A percentile compares a stretch with the other conserved stretches of the same genome.
Evolutionary conservation across 257 asterid genomes (phyloP).

Genomic region (Solanum chmielewskii): DNA sequence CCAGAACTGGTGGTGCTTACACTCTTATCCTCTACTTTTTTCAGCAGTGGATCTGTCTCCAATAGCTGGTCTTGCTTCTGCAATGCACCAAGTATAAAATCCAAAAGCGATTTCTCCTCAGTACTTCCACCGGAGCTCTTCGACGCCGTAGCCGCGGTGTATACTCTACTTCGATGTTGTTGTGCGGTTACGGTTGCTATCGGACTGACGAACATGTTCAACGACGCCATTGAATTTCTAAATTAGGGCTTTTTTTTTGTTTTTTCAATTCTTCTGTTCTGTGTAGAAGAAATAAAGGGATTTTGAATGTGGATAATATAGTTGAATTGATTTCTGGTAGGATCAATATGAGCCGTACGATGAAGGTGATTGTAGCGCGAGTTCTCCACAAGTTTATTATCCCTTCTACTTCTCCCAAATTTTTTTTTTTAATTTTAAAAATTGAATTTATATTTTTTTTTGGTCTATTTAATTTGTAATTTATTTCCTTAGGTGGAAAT

Average conservation of each 20-base stretch:
- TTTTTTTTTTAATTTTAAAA: background rate
- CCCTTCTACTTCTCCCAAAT: slow-evolving; percentile 12
- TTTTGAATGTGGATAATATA: background rate
- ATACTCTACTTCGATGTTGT: slow-evolving; percentile 50
- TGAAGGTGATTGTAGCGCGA: slow-evolving; percentile 29
- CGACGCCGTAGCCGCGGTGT: slow-evolving; percentile 52
- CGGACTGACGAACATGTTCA: background rate
- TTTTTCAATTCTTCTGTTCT: background rate
- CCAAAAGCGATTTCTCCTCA: slow-evolving; percentile 72
- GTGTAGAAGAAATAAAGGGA: background rate
- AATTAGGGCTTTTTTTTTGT: background rate
- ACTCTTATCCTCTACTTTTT: slow-evolving; percentile 48
- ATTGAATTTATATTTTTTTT: background rate
- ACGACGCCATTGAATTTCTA: slow-evolving; percentile 40
- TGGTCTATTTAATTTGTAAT: background rate
- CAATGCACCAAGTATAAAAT: slow-evolving; percentile 49
- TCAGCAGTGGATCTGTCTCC: slow-evolving; percentile 80
- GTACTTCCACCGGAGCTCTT: slow-evolving; percentile 43
- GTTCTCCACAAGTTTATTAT: slow-evolving; percentile 78
- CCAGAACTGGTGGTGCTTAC: slow-evolving; percentile 11
- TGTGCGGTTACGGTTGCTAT: slow-evolving; percentile 44
- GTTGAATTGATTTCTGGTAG: background rate
- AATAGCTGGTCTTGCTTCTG: slow-evolving; percentile 65
- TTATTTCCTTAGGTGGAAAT: background rate
- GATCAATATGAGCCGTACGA: slow-evolving; percentile 1